phyloP scores from a whole-genome alignment of 768 basidiomycete species.

The Cantharellus anzutake region DNA sequence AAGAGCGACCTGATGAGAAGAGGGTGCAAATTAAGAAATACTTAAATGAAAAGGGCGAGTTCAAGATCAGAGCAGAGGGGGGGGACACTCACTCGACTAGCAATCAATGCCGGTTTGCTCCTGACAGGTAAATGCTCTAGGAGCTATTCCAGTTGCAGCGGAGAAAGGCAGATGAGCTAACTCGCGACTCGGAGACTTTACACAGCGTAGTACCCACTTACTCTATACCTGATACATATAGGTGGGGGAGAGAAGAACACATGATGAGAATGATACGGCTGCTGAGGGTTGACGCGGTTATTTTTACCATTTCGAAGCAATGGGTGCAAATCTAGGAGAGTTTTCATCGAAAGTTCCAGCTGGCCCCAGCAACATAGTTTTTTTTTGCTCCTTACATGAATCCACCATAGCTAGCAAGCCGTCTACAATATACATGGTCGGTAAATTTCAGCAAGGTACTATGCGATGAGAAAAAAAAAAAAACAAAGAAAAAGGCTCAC shows the following conservation, averaged over 20 bases:
- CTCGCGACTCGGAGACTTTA: too few species aligned
- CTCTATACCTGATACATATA: not conserved
- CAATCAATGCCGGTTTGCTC: not conserved
- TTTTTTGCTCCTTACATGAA: slow-evolving; percentile 1
- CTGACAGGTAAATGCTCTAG: not conserved
- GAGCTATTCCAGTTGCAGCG: not conserved
- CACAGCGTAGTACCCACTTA: too few species aligned
- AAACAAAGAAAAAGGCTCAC: not conserved
- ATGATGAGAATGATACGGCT: too few species aligned
- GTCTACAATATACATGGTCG: not conserved
- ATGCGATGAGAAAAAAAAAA: not conserved
- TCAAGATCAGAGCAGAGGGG: not conserved
- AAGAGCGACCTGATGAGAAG: slow-evolving; percentile 1
- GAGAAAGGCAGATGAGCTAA: too few species aligned
- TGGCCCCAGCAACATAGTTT: not conserved
- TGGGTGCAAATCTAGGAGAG: slow-evolving; percentile 6
- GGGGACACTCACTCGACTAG: not conserved
- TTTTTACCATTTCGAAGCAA: slow-evolving; percentile 4
- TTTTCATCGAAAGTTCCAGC: not conserved
- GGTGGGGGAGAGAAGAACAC: too few species aligned
- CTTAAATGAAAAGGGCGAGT: not conserved
- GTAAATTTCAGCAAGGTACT: not conserved
- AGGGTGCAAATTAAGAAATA: not conserved
- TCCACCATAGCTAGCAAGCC: slow-evolving; percentile 5
- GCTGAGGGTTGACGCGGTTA: too few species aligned